Evolutionary conservation across 2,329 filamentous ascomycete species (phyloP).

Genomic region (Lachnellula suecica): DNA sequence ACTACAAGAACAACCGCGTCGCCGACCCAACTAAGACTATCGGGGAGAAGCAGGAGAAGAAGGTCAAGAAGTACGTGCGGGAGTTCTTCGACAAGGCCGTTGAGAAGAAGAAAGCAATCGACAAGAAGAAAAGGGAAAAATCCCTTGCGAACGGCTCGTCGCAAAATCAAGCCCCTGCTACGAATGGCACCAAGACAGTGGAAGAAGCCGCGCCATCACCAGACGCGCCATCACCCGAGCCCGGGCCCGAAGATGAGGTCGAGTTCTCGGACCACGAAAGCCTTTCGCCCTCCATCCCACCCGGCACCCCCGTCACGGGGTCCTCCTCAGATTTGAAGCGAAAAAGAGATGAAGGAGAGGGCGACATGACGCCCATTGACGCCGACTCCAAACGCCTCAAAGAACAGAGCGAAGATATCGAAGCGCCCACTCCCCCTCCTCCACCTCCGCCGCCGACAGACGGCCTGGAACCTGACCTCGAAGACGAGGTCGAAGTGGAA

Average conservation of each 20-base stretch:
- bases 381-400: conserved; percentile 30
- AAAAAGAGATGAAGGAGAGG: conserved; percentile 56
- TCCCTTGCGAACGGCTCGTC: conserved; percentile 12
- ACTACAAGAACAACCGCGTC: conserved; percentile 89
- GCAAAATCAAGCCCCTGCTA: conserved; percentile 10
- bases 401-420: conserved; percentile 17
- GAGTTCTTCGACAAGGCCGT: conserved; percentile 87
- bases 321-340: conserved; percentile 51
- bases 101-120: conserved; percentile 67
- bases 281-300: conserved; percentile 35
- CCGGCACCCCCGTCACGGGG: conserved; percentile 46
- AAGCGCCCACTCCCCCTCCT: conserved; percentile 29
- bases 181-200: no score
- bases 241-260: conserved; percentile 14
- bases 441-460: conserved; percentile 27
- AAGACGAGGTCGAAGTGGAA: conserved; percentile 5
- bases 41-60: conserved; percentile 73
- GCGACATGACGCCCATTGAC: conserved; percentile 15
- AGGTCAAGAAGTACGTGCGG: conserved; percentile 80
- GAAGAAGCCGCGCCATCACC: conserved; percentile 12
- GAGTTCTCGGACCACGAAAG: conserved; percentile 21
- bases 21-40: conserved; percentile 78
- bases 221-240: conserved; percentile 9
- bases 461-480: conserved; percentile 4
- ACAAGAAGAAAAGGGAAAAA: conserved; percentile 63